phyloP scores from a whole-genome alignment of 164 flowering plant species.

The Euptelea pleiosperma region DNA sequence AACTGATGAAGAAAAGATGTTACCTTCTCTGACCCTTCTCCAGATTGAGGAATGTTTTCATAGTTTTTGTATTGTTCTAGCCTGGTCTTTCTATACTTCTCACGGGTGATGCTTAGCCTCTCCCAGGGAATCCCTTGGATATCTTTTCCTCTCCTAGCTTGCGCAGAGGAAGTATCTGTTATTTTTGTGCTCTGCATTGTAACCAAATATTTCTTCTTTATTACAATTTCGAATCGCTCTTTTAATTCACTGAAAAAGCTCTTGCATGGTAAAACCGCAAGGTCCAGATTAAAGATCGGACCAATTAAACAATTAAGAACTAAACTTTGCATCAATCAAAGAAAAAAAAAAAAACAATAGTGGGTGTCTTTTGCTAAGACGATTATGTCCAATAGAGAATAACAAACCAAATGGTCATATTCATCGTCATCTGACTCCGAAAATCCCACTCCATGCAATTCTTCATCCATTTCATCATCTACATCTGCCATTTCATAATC shows the following conservation, averaged over 20 bases:
- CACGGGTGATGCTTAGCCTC: conserved; percentile 65
- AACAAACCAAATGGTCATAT: conserved; percentile 40
- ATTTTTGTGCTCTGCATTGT: conserved; percentile 42
- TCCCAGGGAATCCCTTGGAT: conserved; percentile 95
- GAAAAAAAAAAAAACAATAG: too few species aligned
- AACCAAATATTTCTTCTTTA: background rate
- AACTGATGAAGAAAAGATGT: background rate
- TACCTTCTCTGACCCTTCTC: conserved; percentile 72
- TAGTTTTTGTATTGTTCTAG: conserved; percentile 85
- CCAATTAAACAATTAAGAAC: too few species aligned
- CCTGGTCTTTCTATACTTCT: conserved; percentile 71
- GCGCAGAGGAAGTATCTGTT: conserved; percentile 69
- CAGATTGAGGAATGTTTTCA: conserved; percentile 74
- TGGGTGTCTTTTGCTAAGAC: too few species aligned
- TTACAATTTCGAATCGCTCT: background rate
- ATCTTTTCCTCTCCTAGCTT: conserved; percentile 75
- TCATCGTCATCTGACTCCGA: conserved; percentile 63
- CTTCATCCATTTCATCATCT: conserved; percentile 57
- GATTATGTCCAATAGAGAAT: background rate
- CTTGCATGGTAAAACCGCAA: too few species aligned
- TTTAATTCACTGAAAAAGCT: too few species aligned
- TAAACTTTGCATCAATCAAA: too few species aligned
- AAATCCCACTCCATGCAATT: conserved; percentile 37
- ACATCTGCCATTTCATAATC: conserved; percentile 56
- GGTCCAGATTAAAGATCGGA: too few species aligned